Evolutionary conservation across 495 filamentous ascomycete species (phyloP).

Genomic region (Xylaria curta): DNA sequence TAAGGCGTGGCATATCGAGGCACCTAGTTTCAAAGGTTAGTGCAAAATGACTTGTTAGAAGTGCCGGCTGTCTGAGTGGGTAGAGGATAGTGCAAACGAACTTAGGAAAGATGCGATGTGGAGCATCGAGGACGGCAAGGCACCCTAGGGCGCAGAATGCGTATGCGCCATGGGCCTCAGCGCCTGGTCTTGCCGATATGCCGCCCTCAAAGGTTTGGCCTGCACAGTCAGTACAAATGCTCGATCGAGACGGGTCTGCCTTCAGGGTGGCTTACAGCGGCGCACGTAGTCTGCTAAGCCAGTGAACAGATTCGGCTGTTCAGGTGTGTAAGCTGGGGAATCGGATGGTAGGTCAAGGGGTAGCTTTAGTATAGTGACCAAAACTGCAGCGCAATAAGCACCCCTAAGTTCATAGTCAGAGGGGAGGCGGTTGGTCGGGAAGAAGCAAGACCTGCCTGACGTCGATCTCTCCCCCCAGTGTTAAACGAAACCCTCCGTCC

Average conservation of each 20-base stretch:
- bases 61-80: constrained; percentile 11
- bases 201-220: constrained; percentile 96
- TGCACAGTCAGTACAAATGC: constrained; percentile 44
- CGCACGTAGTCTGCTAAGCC: constrained; percentile 80
- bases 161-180: constrained; percentile 95
- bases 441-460: constrained; percentile 66
- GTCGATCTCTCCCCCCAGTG: constrained; percentile 85
- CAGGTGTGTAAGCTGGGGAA: constrained; percentile 54
- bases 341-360: constrained; percentile 78
- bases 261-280: constrained; percentile 65
- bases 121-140: constrained; percentile 80
- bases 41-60: constrained; percentile 10
- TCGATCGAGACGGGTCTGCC: constrained; percentile 20
- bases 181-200: constrained; percentile 78
- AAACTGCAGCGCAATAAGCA: constrained; percentile 84
- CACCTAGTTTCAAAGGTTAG: constrained; percentile 55
- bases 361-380: constrained; percentile 81
- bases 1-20: constrained; percentile 76
- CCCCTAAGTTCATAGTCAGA: constrained; percentile 60
- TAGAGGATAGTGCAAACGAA: constrained; percentile 45
- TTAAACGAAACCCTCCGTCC: constrained; percentile 84
- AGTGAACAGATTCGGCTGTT: constrained; percentile 63
- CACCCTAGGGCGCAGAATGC: constrained; percentile 93
- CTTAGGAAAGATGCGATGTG: constrained; percentile 71
- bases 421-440: constrained; percentile 29